Evolutionary conservation across 2,329 filamentous ascomycete genomes (phyloP).

Genomic region (Penicillium expansum): DNA sequence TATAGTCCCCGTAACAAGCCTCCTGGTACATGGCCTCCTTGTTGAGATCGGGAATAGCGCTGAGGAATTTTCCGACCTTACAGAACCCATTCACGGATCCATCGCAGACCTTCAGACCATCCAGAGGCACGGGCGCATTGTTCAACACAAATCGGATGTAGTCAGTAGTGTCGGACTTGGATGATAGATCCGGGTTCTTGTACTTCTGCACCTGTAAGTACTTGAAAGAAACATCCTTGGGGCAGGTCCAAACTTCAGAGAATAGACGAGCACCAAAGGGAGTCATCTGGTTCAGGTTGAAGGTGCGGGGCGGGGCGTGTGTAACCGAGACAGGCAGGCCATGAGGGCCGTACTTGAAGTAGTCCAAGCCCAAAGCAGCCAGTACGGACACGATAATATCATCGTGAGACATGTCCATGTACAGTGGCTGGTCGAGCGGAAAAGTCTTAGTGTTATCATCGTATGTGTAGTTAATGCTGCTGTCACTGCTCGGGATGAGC

Average conservation of each 20-base stretch:
- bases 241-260: conserved; percentile 56
- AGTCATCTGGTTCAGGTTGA: conserved; percentile 51
- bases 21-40: conserved; percentile 27
- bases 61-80: conserved; percentile 23
- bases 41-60: conserved; percentile 19
- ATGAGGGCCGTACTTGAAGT: conserved; percentile 40
- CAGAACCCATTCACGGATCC: conserved; percentile 28
- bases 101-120: conserved; percentile 26
- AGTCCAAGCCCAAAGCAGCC: conserved; percentile 53
- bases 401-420: conserved; percentile 54
- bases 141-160: conserved; percentile 33
- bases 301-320: conserved; percentile 48
- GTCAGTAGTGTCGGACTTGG: conserved; percentile 10
- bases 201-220: conserved; percentile 41
- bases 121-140: conserved; percentile 25
- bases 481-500: conserved; percentile 49
- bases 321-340: conserved; percentile 23
- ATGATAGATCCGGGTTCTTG: conserved; percentile 26
- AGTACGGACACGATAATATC: conserved; percentile 51
- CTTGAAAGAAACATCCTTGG: conserved; percentile 18
- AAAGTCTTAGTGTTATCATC: conserved; percentile 47
- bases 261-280: conserved; percentile 55
- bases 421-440: conserved; percentile 49
- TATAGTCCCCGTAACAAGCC: conserved; percentile 31
- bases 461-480: conserved; percentile 51